These are phyloP conservation scores for Cystofilobasidium capitatum DNA, from an alignment of 768 basidiomycete species.

Conservation along the genomic window DNA sequence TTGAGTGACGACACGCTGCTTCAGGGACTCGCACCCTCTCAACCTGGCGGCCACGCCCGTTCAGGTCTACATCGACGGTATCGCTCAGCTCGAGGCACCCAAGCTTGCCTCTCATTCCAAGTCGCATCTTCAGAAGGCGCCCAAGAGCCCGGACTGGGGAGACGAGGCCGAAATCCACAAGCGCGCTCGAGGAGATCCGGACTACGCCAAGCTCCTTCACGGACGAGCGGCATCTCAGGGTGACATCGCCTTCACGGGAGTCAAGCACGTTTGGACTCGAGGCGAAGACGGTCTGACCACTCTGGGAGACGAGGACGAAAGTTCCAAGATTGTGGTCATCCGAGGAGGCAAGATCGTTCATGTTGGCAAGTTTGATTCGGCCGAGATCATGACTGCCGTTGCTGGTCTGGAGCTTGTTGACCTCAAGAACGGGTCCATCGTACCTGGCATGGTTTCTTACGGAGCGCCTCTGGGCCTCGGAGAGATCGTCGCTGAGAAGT, in stretches of 20 bases:
- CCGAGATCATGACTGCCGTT: constrained; percentile 26
- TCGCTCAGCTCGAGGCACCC: constrained; percentile 49
- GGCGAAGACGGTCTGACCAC: constrained; percentile 31
- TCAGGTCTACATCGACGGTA: constrained; percentile 79
- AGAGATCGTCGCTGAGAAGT: constrained; percentile 55
- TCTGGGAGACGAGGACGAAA: constrained; percentile 18
- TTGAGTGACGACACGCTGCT: too few species aligned
- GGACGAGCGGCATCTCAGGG: background rate
- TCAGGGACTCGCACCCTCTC: constrained; percentile 53
- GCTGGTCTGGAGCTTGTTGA: constrained; percentile 46
- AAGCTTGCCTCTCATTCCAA: constrained; percentile 46
- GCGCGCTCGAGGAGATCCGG: constrained; percentile 33
- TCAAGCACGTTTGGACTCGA: constrained; percentile 45
- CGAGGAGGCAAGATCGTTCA: constrained; percentile 51
- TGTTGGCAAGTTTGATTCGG: constrained; percentile 41
- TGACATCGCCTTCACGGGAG: constrained; percentile 57
- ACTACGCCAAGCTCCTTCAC: constrained; percentile 10
- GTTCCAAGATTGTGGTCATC: constrained; percentile 46
- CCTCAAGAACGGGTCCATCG: constrained; percentile 52
- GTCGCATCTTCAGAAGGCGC: constrained; percentile 46
- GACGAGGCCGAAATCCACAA: constrained; percentile 47
- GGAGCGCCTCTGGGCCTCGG: constrained; percentile 60
- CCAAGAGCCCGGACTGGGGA: constrained; percentile 61
- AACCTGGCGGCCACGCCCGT: constrained; percentile 65
- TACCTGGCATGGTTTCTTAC: constrained; percentile 56